A percentile compares a stretch with the other conserved stretches of the same genome.
phyloP scores from a whole-genome alignment of 306 rosid species.

The Pyrus pyrifolia region DNA sequence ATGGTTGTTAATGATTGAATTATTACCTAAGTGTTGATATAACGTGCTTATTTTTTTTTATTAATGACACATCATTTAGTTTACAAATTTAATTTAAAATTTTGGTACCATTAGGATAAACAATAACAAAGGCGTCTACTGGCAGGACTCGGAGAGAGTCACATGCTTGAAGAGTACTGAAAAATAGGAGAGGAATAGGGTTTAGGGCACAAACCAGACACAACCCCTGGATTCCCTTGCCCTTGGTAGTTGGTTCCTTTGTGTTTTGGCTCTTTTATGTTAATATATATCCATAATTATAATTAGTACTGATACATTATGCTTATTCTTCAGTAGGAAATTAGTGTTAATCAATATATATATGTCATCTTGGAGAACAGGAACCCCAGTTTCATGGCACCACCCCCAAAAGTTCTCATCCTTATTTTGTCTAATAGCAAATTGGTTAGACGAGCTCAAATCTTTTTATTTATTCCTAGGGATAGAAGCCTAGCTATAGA shows the following conservation, averaged over 20 bases:
- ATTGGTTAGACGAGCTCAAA: not conserved
- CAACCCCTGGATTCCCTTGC: conserved; percentile 15
- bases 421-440: not conserved
- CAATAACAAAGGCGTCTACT: not conserved
- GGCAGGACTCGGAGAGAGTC: not conserved
- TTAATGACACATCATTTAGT: no score
- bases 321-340: not conserved
- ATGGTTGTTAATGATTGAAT: no score
- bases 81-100: no score
- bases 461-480: not conserved
- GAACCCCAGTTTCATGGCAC: not conserved
- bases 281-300: not conserved
- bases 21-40: no score
- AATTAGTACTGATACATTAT: no score
- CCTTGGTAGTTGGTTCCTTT: not conserved
- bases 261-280: not conserved
- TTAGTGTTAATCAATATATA: no score
- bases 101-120: no score
- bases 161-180: not conserved
- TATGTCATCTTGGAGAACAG: not conserved
- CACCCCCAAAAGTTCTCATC: not conserved
- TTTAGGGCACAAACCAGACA: not conserved
- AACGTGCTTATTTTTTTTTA: no score
- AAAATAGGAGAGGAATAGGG: not conserved
- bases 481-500: no score